phyloP scores from a whole-genome alignment of 1,284 basidiomycete genomes.

The Serendipita sp. region DNA sequence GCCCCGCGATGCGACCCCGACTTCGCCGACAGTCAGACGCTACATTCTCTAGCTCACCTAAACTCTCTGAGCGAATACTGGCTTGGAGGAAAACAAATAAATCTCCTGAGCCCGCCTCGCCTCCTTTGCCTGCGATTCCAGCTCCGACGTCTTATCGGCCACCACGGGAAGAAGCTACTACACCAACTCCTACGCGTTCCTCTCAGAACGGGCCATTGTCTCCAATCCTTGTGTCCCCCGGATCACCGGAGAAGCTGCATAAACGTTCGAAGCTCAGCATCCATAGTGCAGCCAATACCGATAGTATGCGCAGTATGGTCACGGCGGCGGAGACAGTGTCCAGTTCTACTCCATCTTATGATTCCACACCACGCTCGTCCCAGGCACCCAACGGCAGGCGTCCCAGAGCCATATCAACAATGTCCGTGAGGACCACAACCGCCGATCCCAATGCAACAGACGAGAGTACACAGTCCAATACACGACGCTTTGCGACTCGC shows the following conservation, averaged over 20 bases:
- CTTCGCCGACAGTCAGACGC: conserved; percentile 2
- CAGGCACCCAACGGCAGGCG: background rate
- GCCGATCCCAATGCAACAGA: background rate
- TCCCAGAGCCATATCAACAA: background rate
- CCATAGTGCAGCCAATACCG: conserved; percentile 10
- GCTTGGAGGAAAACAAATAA: conserved; percentile 1
- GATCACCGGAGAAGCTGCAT: background rate
- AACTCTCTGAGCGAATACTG: conserved; percentile 8
- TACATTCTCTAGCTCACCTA: conserved; percentile 6
- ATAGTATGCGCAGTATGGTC: conserved; percentile 13
- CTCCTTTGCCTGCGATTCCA: background rate
- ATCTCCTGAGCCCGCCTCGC: background rate
- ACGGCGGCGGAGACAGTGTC: conserved; percentile 12
- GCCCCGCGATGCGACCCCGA: conserved; percentile 8
- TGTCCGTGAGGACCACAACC: background rate
- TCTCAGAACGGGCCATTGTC: conserved; percentile 4
- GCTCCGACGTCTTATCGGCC: background rate
- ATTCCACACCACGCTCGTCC: conserved; percentile 4
- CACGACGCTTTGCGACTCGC: background rate
- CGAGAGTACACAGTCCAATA: background rate
- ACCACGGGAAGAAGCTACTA: conserved; percentile 1
- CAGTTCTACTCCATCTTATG: background rate
- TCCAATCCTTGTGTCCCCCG: conserved; percentile 8
- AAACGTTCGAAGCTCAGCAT: conserved; percentile 12
- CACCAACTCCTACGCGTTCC: conserved; percentile 1